Base-by-base conservation (phyloP, 768 basidiomycete species). In the Boletus speciosus region DNA sequence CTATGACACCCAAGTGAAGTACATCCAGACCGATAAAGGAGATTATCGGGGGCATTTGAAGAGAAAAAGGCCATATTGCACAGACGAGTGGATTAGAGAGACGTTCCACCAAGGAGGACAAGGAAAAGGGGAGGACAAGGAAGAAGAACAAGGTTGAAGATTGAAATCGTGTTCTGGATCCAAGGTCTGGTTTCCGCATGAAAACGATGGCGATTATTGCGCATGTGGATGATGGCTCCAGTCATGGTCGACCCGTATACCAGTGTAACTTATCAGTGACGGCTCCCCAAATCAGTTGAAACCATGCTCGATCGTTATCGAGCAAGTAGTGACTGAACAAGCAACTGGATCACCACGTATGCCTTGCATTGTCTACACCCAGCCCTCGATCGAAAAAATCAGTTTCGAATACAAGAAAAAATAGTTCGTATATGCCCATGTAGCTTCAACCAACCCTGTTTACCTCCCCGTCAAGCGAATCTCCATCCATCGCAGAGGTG, bases 401-500 rank as follows among this genome's bases (percentile, higher is more conserved):
- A 21, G 16, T n/a, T 27, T 43, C 44, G 0, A 19, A 19, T 8
- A 8, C 23, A 14, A 23, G 15, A 21, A 21, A 29, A 34, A n/a
- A 37, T 29, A 34, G 27, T 21, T 8, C 2, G 3, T n/a, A 12
- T 31, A 8, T n/a, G 34, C 16, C 5, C 48, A 6, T 4, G 36
- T 21, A 27, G 15, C 12, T 34, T 35, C n/a, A 21, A 23, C 15
- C 37, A 3, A n/a, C 5, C 5, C 0, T 5, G 2, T 12, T 66
- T 37, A 77, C 36, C 74, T 62, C 21, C 77, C 77, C 5, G 71
- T 76, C 44, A 72, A 58, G 8, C 68, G 68, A 57, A 79, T 78
- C 62, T 82, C 81, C 35, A 82, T 43, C 69, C 74, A 81, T 31
- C 81, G 66, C 38, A 80, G 55, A n/a, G 76, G 73, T 1, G 76